Percentiles rank a stretch among this genome's conserved stretches.
Evolutionary conservation across 345 rosid genomes (phyloP).

Genomic region (Barbarea vulgaris): DNA sequence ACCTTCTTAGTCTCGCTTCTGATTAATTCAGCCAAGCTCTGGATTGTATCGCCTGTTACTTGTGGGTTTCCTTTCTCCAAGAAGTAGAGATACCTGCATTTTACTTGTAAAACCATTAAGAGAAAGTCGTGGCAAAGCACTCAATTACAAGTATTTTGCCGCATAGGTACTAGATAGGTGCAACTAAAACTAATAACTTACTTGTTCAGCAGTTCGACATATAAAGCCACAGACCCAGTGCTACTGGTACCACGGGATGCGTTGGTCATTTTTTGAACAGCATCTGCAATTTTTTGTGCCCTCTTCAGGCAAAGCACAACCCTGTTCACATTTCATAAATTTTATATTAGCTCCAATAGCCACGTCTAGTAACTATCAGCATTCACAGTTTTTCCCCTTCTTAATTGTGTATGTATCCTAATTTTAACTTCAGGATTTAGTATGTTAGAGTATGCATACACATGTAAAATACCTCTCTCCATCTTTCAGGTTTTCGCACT

Average conservation of each 20-base stretch:
- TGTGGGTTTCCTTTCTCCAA: slow-evolving; percentile 87
- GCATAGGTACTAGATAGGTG: background rate
- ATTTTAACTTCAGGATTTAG: slow-evolving; percentile 8
- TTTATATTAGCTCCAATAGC: slow-evolving; percentile 14
- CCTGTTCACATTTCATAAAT: slow-evolving; percentile 46
- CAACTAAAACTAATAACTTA: slow-evolving; percentile 38
- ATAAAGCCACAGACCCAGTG: slow-evolving; percentile 71
- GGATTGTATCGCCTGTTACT: slow-evolving; percentile 66
- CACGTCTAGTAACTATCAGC: background rate
- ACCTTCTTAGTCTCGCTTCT: slow-evolving; percentile 58
- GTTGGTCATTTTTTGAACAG: slow-evolving; percentile 84
- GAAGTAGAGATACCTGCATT: slow-evolving; percentile 82
- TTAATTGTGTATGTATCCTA: background rate
- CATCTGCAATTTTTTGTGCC: slow-evolving; percentile 86
- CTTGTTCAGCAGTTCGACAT: slow-evolving; percentile 93
- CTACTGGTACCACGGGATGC: slow-evolving; percentile 66
- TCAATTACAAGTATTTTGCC: background rate
- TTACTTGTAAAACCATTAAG: slow-evolving; percentile 5
- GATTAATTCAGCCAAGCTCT: slow-evolving; percentile 75
- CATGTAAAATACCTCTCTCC: slow-evolving; percentile 79
- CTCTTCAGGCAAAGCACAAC: slow-evolving; percentile 86
- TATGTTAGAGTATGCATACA: background rate
- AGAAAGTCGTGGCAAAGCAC: slow-evolving; percentile 7
- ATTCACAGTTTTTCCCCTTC: background rate
- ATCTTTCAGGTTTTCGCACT: slow-evolving; percentile 80